Evolutionary conservation across 768 basidiomycete species (phyloP).

Genomic region (Serendipita sp.): DNA sequence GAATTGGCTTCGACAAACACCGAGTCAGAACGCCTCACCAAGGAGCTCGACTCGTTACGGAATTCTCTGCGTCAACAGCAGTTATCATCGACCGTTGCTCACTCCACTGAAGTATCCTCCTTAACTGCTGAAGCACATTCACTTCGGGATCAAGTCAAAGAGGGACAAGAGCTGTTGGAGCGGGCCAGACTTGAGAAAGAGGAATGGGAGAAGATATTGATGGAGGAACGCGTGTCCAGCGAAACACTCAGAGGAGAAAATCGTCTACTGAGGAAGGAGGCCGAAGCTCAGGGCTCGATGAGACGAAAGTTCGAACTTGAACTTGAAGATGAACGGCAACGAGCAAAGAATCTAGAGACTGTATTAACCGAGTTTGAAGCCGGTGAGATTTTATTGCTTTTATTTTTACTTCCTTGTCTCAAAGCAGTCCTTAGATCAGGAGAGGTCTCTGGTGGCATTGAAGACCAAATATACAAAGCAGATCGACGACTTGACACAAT

Average conservation of each 20-base stretch:
- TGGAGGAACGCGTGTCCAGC: conserved; percentile 48
- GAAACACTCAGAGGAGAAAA: conserved; percentile 24
- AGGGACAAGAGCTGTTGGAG: conserved; percentile 75
- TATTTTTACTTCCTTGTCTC: neutral
- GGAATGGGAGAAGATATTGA: conserved; percentile 45
- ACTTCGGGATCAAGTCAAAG: conserved; percentile 16
- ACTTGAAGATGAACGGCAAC: conserved; percentile 54
- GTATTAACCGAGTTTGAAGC: conserved; percentile 92
- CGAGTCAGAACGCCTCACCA: conserved; percentile 53
- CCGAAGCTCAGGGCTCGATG: conserved; percentile 39
- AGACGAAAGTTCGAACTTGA: conserved; percentile 49
- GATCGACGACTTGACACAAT: conserved; percentile 48
- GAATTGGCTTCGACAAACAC: conserved; percentile 64
- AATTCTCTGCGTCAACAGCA: conserved; percentile 16
- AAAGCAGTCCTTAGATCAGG: conserved; percentile 27
- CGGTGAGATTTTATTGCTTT: conserved; percentile 32
- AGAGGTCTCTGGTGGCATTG: conserved; percentile 22
- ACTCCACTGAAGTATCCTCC: neutral
- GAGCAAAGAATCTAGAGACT: conserved; percentile 68
- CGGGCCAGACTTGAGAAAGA: conserved; percentile 67
- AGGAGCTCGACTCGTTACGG: conserved; percentile 53
- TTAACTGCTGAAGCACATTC: conserved; percentile 36
- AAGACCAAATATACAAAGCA: conserved; percentile 56
- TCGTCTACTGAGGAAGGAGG: conserved; percentile 22
- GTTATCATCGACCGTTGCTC: neutral